Evolutionary conservation across 1,284 basidiomycete genomes (phyloP).

Genomic region (Apiotrichum veenhuisii): DNA sequence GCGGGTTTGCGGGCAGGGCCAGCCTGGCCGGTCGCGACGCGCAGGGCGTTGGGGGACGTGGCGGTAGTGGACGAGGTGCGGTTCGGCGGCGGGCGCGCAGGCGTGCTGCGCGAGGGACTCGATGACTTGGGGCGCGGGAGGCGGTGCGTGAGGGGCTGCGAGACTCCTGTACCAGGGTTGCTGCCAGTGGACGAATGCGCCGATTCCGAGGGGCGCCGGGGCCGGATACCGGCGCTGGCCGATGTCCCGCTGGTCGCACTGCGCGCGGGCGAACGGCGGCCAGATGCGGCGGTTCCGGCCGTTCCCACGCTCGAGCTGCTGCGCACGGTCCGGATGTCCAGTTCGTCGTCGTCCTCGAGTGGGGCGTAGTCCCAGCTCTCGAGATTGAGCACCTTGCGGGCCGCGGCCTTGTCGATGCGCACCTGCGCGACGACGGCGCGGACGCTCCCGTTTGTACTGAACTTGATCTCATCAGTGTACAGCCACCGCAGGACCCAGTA

Average conservation of each 20-base stretch:
- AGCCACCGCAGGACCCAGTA: conserved; percentile 69
- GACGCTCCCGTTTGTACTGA: conserved; percentile 54
- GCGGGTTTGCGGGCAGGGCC: conserved; percentile 5
- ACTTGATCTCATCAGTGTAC: conserved; percentile 61
- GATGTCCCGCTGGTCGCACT: neutral
- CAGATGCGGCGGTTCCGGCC: conserved; percentile 13
- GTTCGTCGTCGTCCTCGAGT: conserved; percentile 8
- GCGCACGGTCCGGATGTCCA: conserved; percentile 21
- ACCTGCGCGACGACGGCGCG: conserved; percentile 26
- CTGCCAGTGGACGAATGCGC: neutral
- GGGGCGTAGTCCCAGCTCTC: conserved; percentile 17
- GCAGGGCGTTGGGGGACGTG: neutral
- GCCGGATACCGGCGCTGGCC: neutral
- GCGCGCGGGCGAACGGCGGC: conserved; percentile 3
- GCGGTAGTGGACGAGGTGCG: neutral
- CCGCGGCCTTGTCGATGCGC: conserved; percentile 20
- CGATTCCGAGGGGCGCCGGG: conserved; percentile 1
- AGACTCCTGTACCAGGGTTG: neutral
- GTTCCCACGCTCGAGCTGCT: conserved; percentile 26
- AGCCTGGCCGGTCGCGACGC: neutral
- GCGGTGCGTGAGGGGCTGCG: neutral
- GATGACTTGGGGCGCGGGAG: conserved; percentile 3
- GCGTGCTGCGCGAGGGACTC: neutral
- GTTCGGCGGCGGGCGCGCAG: neutral
- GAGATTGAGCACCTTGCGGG: conserved; percentile 8